phyloP scores from a whole-genome alignment of 2,329 filamentous ascomycete genomes.

The Monilinia aucupariae region DNA sequence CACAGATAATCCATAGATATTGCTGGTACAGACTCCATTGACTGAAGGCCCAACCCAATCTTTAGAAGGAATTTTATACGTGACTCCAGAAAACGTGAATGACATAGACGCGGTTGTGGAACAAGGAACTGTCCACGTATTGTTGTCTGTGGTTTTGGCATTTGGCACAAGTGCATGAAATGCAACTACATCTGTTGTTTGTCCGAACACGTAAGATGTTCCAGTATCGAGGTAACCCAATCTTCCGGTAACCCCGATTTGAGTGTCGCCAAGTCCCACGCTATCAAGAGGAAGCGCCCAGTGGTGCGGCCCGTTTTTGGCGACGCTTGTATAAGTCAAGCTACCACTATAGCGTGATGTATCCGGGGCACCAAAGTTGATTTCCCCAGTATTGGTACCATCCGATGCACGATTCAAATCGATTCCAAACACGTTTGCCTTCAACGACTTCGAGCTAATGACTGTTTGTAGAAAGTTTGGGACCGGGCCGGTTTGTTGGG shows the following conservation, averaged over 20 bases:
- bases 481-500: constrained; percentile 50
- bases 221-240: constrained; percentile 77
- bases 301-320: constrained; percentile 43
- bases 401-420: constrained; percentile 64
- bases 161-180: constrained; percentile 63
- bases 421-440: constrained; percentile 65
- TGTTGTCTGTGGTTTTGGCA: constrained; percentile 48
- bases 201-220: constrained; percentile 73
- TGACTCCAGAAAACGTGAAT: constrained; percentile 62
- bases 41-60: constrained; percentile 60
- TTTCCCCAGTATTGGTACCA: constrained; percentile 63
- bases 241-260: constrained; percentile 43
- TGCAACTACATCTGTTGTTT: constrained; percentile 57
- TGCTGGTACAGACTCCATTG: constrained; percentile 55
- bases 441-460: constrained; percentile 49
- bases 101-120: constrained; percentile 55
- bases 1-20: constrained; percentile 67
- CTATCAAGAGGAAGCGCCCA: constrained; percentile 72
- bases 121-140: constrained; percentile 70
- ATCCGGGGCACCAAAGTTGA: constrained; percentile 71
- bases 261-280: constrained; percentile 55
- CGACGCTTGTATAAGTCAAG: constrained; percentile 58
- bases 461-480: constrained; percentile 65
- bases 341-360: constrained; percentile 60
- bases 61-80: constrained; percentile 59